A percentile compares a stretch with the other conserved stretches of the same genome.
Conservation (phyloP, 2,329 filamentous ascomycete genomes). For the Sporothrix variecibatus region DNA sequence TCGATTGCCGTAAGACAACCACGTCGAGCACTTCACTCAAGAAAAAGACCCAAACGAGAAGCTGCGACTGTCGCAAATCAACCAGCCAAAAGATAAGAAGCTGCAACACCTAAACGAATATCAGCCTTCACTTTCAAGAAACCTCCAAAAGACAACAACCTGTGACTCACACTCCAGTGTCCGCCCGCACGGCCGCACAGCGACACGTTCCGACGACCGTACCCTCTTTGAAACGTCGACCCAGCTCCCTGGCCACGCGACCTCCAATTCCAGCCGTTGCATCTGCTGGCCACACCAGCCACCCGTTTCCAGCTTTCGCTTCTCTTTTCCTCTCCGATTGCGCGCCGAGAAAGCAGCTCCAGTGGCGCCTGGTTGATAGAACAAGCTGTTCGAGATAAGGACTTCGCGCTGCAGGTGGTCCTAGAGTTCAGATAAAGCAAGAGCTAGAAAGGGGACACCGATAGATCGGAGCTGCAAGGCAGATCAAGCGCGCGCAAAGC, state of each 20-base stretch:
- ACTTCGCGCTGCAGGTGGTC: slow-evolving; percentile 4
- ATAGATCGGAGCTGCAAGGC: slow-evolving; percentile 3
- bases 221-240: not conserved
- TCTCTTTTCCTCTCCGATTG: slow-evolving; percentile 6
- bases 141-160: not conserved
- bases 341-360: not conserved
- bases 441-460: not conserved
- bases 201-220: not conserved
- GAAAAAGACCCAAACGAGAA: slow-evolving; percentile 5
- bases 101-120: not conserved
- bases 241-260: not conserved
- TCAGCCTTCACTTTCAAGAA: not conserved
- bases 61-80: slow-evolving; percentile 11
- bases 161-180: slow-evolving; percentile 17
- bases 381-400: slow-evolving; percentile 12
- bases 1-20: not conserved
- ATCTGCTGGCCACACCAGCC: not conserved
- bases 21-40: not conserved
- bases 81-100: slow-evolving; percentile 13
- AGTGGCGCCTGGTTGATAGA: not conserved
- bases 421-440: slow-evolving; percentile 7
- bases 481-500: not conserved
- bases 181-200: not conserved
- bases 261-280: not conserved
- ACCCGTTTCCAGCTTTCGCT: not conserved